phyloP scores from a whole-genome alignment of 1,284 basidiomycete species.

The Trametes pubescens region DNA sequence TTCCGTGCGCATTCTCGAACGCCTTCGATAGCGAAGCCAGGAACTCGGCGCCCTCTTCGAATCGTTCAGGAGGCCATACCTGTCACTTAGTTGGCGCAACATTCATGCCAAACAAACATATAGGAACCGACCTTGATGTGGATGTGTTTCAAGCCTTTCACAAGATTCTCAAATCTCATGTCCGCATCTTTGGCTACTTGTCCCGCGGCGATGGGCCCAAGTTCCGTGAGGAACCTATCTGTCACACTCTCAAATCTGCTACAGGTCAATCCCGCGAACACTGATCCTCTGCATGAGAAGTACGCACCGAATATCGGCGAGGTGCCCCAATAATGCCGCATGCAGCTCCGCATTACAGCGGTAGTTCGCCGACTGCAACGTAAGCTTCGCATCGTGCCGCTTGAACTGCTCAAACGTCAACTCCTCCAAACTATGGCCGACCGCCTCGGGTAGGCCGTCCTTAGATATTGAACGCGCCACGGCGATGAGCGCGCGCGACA shows the following conservation, averaged over 20 bases:
- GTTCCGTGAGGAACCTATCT: slow-evolving; percentile 83
- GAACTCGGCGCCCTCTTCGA: slow-evolving; percentile 95
- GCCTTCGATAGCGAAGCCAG: slow-evolving; percentile 84
- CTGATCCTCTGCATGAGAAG: neutral
- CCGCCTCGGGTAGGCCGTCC: slow-evolving; percentile 78
- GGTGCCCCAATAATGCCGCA: slow-evolving; percentile 82
- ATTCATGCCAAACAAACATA: neutral
- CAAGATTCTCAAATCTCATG: slow-evolving; percentile 82
- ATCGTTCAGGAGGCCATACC: slow-evolving; percentile 94
- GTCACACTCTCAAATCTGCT: slow-evolving; percentile 86
- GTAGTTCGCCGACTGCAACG: slow-evolving; percentile 75
- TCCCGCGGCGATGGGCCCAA: slow-evolving; percentile 75
- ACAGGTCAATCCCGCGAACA: slow-evolving; percentile 1
- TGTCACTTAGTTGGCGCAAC: slow-evolving; percentile 38
- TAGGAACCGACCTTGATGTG: slow-evolving; percentile 73
- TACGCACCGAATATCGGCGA: slow-evolving; percentile 78
- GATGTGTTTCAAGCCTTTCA: slow-evolving; percentile 81
- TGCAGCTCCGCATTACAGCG: slow-evolving; percentile 83
- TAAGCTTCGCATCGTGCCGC: slow-evolving; percentile 73
- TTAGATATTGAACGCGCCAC: slow-evolving; percentile 78
- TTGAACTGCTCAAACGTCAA: slow-evolving; percentile 88
- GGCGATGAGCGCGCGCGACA: slow-evolving; percentile 85
- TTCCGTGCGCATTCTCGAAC: slow-evolving; percentile 87
- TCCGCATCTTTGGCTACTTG: slow-evolving; percentile 84
- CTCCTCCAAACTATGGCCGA: slow-evolving; percentile 84